Conservation (phyloP, 208 protist genomes). For the Trypanosoma vivax region DNA sequence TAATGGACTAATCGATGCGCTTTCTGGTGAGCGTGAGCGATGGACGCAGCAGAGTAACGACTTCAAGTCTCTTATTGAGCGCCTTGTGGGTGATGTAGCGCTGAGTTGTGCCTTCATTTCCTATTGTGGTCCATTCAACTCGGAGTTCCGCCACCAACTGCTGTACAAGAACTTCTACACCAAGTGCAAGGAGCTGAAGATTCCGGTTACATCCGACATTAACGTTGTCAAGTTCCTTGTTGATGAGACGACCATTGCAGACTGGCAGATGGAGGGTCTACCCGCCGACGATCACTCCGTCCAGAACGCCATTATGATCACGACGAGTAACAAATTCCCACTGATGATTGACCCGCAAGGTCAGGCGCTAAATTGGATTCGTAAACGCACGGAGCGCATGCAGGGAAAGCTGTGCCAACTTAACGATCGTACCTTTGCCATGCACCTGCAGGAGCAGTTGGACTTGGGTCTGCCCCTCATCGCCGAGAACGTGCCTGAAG, state of each 20-base stretch:
- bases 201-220: conserved; percentile 90
- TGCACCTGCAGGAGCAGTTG: conserved; percentile 93
- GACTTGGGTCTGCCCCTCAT: conserved; percentile 86
- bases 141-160: conserved; percentile 93
- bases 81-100: conserved; percentile 96
- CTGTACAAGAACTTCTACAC: conserved; percentile 91
- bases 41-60: conserved; percentile 96
- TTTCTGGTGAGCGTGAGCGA: conserved; percentile 95
- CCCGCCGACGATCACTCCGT: conserved; percentile 98
- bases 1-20: conserved; percentile 94
- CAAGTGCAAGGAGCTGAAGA: conserved; percentile 88
- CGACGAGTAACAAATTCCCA: conserved; percentile 92
- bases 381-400: conserved; percentile 74
- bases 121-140: conserved; percentile 98
- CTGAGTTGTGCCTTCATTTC: conserved; percentile 97
- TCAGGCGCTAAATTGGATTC: conserved; percentile 96
- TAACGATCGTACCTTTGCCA: conserved; percentile 90
- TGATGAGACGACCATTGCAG: conserved; percentile 93
- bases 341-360: conserved; percentile 98
- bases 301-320: conserved; percentile 99
- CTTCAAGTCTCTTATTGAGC: conserved; percentile 93
- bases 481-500: conserved; percentile 96
- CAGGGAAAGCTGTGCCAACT: conserved; percentile 89
- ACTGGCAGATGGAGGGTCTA: conserved; percentile 97
- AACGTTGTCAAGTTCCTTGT: conserved; percentile 95